Evolutionary conservation across 2,329 filamentous ascomycete genomes (phyloP), one percentile per base, ranked within the genome.

Genomic region (Penicillium decumbens): DNA sequence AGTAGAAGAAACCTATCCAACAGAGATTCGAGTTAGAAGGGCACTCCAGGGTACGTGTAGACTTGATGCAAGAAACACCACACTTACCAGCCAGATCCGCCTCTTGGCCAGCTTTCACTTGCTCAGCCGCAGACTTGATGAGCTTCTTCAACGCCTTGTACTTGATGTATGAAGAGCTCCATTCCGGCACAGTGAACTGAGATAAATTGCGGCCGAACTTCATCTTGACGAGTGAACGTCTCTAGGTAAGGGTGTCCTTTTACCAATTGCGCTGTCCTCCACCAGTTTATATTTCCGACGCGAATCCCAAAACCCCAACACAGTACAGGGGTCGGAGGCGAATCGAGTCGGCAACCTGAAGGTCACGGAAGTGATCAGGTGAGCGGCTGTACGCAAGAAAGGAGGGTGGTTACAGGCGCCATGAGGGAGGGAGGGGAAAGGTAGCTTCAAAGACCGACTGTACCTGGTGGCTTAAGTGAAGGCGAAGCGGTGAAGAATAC

Each of bases 71-170:
- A 47, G 35, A 20, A 47, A 52, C 45, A 55, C 59, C 61, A 50
- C 65, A 71, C 85, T 77, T 80, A 95, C 92, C 90, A 77, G 92
- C 90, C 73, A 95, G 79, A 80, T 98, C 93, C 53, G 88, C 85
- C 63, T 87, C 81, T 60, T 85, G 81, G 63, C 87, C 87, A 65
- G 81, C 78, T 65, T 83, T 85, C 53, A 82, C 80, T 56, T 80
- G 77, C 50, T 83, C 79, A 29, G 87, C 85, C 10, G 85, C 81
- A 63, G 74, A 73, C 66, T 95, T 97, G 75, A 98, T 91, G 57
- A 96, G 81, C 76, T 93, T 95, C 79, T 98, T 98, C 63, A 97
- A 62, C 7, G 69, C 67, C 56, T 77, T 79, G 65, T 78, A 77
- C 50, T 73, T 74, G 60, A 79, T 78, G 62, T 77, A 79, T 25